Percentiles rank a stretch among this genome's conserved stretches.
phyloP scores from a whole-genome alignment of 2,329 filamentous ascomycete species.

The Fragosphaeria purpurea region DNA sequence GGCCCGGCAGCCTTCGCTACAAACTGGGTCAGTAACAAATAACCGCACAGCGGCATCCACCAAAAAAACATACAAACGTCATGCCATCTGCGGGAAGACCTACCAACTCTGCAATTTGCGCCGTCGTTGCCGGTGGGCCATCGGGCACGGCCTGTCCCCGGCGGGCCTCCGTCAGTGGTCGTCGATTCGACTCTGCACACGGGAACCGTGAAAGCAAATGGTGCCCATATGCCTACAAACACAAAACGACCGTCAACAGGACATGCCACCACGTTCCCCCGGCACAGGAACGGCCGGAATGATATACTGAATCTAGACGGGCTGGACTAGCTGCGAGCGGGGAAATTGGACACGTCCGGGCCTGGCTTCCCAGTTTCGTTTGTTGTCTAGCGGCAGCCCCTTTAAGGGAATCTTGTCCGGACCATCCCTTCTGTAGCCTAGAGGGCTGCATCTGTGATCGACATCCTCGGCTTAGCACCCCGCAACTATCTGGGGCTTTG shows the following conservation, averaged over 20 bases:
- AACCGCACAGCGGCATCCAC: not conserved
- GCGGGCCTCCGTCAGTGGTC: too few relatives aligned
- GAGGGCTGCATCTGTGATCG: too few relatives aligned
- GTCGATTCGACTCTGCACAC: too few relatives aligned
- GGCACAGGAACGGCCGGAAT: not conserved
- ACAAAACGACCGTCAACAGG: too few relatives aligned
- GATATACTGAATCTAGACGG: not conserved
- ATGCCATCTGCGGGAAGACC: not conserved
- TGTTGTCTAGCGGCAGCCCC: too few relatives aligned
- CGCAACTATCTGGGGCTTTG: too few relatives aligned
- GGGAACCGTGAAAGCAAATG: too few relatives aligned
- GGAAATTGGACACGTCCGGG: not conserved
- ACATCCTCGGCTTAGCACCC: too few relatives aligned
- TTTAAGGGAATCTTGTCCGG: too few relatives aligned
- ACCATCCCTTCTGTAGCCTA: too few relatives aligned
- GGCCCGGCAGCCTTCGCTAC: conserved; percentile 2
- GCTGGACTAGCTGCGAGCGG: not conserved
- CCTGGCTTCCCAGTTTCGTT: not conserved
- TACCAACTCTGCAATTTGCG: conserved; percentile 4
- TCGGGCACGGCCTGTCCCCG: not conserved
- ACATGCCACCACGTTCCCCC: too few relatives aligned
- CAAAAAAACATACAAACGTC: not conserved
- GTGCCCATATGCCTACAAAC: too few relatives aligned
- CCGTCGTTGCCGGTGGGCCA: conserved; percentile 2
- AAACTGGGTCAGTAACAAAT: not conserved